Evolutionary conservation across 2,329 filamentous ascomycete genomes (phyloP).

Genomic region (Alternaria sp.): DNA sequence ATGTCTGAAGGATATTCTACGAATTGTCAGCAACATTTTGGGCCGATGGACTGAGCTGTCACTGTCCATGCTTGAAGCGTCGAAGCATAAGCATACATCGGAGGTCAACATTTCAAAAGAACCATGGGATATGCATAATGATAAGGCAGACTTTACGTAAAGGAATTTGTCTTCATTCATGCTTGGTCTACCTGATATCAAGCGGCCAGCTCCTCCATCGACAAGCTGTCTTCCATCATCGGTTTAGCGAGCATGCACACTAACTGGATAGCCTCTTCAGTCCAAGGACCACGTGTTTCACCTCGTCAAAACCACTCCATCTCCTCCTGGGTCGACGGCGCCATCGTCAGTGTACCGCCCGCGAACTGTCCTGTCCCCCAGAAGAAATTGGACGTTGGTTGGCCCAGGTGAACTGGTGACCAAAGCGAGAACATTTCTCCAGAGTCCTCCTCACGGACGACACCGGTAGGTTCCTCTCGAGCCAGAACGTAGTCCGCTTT

Average conservation of each 20-base stretch:
- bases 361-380: constrained; percentile 1
- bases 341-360: neutral
- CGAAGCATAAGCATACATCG: neutral
- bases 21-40: too few relatives aligned
- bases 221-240: neutral
- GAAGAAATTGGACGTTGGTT: neutral
- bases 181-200: neutral
- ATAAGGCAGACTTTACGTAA: neutral
- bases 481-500: constrained; percentile 1
- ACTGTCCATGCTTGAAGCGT: neutral
- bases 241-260: neutral
- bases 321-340: neutral
- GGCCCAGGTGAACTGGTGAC: neutral
- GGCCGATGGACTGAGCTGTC: too few relatives aligned
- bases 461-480: neutral
- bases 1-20: too few relatives aligned
- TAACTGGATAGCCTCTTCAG: neutral
- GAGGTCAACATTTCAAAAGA: neutral
- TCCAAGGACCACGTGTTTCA: neutral
- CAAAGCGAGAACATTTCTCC: neutral
- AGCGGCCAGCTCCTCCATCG: constrained; percentile 1
- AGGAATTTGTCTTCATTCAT: neutral
- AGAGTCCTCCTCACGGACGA: neutral
- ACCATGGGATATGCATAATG: neutral
- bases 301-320: neutral